Base-by-base conservation (phyloP, 345 rosid species). In the Crucihimalaya himalaica region DNA sequence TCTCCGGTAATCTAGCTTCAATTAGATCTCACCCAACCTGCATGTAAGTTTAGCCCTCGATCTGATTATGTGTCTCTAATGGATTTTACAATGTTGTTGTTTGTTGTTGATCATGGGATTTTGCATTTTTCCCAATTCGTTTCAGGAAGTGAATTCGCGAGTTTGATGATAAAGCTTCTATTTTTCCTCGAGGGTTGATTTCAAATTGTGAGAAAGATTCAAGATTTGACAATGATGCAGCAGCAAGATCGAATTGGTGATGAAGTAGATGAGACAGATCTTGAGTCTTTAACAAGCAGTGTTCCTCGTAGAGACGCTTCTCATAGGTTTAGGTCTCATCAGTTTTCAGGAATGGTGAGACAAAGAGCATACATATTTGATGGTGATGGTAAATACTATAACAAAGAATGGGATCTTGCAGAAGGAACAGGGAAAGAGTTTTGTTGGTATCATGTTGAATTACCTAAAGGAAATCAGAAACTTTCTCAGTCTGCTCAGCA, bases 371-470 rank as follows among this genome's bases (percentile, higher is more conserved):
- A 96, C 28, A 87, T 83, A 74, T 96, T 96, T 64, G 98, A 92
- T 60, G 96, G 98, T 43, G 21, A 40, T 42, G 98, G 99, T 6
- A 83, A 81, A 15, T 92, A 81, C 75, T 87, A 68, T 69, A 78
- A 78, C 32, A 90, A 87, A 71, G 96, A 84, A 66, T 96, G 98
- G 98, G 87, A 92, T 84, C 91, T 96, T 35, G 47, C 83, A 2
- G 90, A 92, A 79, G 97, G 96, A 15, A 73, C 21, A 8, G 96
- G 85, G 29, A 77, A 68, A 28, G 95, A 96, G 80, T 96, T 96
- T 74, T 88, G 94, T 82, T 92, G 99, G 99, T 96, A 96, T 76
- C 96, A 96, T 74, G 88, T 90, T 0, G 99, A 96, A 29, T 84
- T 96, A 66, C 98, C 95, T 3, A 92, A 85, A 84, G 89, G 85